These are phyloP conservation scores for Setomelanomma holmii DNA, from an alignment of 2,329 filamentous ascomycete genomes.

Conservation along the genomic window DNA sequence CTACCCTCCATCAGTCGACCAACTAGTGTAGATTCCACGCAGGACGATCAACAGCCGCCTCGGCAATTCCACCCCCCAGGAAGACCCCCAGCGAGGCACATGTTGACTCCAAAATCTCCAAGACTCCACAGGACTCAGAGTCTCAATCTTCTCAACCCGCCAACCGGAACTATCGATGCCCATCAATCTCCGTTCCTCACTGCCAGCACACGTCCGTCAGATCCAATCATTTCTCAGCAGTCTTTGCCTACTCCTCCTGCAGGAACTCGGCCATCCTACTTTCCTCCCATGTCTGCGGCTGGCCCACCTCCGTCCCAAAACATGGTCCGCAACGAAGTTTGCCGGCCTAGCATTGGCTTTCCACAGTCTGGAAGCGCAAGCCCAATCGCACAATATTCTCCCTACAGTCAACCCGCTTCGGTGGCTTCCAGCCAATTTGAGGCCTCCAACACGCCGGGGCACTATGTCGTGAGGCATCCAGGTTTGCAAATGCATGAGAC, in stretches of 20 bases:
- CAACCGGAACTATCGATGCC: constrained; percentile 57
- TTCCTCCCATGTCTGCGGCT: constrained; percentile 33
- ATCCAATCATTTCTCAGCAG: constrained; percentile 54
- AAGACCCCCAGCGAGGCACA: constrained; percentile 52
- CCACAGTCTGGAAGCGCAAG: constrained; percentile 52
- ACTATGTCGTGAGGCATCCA: constrained; percentile 22
- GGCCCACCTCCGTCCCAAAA: constrained; percentile 43
- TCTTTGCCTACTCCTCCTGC: constrained; percentile 57
- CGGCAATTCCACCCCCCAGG: constrained; percentile 36
- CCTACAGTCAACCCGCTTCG: constrained; percentile 43
- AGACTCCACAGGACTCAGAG: constrained; percentile 59
- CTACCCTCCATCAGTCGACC: constrained; percentile 46
- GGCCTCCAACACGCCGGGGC: constrained; percentile 40
- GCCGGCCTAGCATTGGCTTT: constrained; percentile 46
- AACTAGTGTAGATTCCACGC: constrained; percentile 42
- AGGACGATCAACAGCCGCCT: constrained; percentile 29
- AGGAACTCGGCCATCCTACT: constrained; percentile 45
- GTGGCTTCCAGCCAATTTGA: constrained; percentile 44
- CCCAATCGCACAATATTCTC: constrained; percentile 56
- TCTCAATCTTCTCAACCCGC: constrained; percentile 52
- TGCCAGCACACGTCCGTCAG: constrained; percentile 51
- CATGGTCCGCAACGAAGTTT: constrained; percentile 32
- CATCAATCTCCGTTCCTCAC: constrained; percentile 58
- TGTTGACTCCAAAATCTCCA: constrained; percentile 67
- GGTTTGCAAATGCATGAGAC: constrained; percentile 30